A percentile compares a stretch with the other conserved stretches of the same genome.
phyloP scores from a whole-genome alignment of 257 asterid species.

The Scutellaria minor region DNA sequence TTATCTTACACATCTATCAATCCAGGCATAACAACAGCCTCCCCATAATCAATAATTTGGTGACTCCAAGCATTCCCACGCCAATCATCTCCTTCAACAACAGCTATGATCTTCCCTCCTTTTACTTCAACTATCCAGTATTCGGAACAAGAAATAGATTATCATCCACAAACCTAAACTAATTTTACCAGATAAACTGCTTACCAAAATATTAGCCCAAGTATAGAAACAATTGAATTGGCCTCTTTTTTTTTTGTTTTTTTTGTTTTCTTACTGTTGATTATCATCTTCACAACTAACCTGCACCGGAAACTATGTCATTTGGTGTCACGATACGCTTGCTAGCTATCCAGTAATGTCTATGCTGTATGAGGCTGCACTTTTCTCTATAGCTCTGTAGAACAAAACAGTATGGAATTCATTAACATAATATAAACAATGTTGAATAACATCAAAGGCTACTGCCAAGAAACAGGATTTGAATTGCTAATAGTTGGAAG shows the following conservation, averaged over 20 bases:
- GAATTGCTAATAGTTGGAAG: not conserved
- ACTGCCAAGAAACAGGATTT: no score
- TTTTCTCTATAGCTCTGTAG: slow-evolving; percentile 56
- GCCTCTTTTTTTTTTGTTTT: no score
- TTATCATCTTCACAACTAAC: slow-evolving; percentile 44
- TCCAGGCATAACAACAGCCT: slow-evolving; percentile 94
- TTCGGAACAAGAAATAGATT: slow-evolving; percentile 33
- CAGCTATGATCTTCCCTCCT: slow-evolving; percentile 68
- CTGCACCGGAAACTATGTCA: slow-evolving; percentile 81
- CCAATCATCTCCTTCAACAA: slow-evolving; percentile 78
- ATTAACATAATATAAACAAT: slow-evolving; percentile 16
- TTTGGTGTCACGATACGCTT: slow-evolving; percentile 78
- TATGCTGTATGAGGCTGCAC: slow-evolving; percentile 75
- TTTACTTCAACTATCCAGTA: slow-evolving; percentile 72
- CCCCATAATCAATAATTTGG: slow-evolving; percentile 68
- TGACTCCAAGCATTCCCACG: slow-evolving; percentile 46
- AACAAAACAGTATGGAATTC: slow-evolving; percentile 20
- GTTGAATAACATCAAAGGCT: not conserved
- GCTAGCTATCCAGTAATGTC: slow-evolving; percentile 90
- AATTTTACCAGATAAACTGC: not conserved
- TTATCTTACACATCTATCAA: slow-evolving; percentile 83
- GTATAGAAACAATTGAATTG: not conserved
- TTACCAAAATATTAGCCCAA: slow-evolving; percentile 5
- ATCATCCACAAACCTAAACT: slow-evolving; percentile 10
- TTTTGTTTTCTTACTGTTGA: not conserved